A percentile compares a stretch with the other conserved stretches of the same genome.
Conservation (phyloP, 805 yeast species). For the Grigorovia jiainica region DNA sequence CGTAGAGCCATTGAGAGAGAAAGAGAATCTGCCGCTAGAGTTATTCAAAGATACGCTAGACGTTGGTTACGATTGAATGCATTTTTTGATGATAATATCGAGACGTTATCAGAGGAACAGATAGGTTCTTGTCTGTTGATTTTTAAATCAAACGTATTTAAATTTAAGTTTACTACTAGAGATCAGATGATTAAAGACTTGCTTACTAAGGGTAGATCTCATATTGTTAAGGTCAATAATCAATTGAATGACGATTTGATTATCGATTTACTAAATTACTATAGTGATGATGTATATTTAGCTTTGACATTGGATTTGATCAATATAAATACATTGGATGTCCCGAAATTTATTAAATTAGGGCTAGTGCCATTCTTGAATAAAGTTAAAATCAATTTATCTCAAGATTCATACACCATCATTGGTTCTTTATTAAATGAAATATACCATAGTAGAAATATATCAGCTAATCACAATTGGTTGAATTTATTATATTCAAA, state of each 20-base stretch:
- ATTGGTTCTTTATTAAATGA: not conserved
- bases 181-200: not conserved
- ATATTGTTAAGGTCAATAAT: not conserved
- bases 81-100: constrained; percentile 18
- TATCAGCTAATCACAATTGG: not conserved
- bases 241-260: not conserved
- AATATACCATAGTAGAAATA: no score
- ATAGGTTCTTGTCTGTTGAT: no score
- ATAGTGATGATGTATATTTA: constrained; percentile 1
- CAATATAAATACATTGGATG: not conserved
- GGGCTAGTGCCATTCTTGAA: constrained; percentile 1
- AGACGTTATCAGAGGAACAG: no score
- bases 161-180: not conserved
- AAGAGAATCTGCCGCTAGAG: constrained; percentile 39
- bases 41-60: constrained; percentile 43
- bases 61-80: constrained; percentile 29
- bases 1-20: constrained; percentile 49
- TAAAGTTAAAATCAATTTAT: not conserved
- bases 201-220: not conserved
- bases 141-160: not conserved
- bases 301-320: not conserved
- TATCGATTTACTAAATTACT: not conserved
- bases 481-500: constrained; percentile 3
- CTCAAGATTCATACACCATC: not conserved
- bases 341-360: not conserved